A percentile compares a stretch with the other conserved stretches of the same genome.
Evolutionary conservation across 2,329 filamentous ascomycete species (phyloP).

Genomic region (Gyromitra esculenta): DNA sequence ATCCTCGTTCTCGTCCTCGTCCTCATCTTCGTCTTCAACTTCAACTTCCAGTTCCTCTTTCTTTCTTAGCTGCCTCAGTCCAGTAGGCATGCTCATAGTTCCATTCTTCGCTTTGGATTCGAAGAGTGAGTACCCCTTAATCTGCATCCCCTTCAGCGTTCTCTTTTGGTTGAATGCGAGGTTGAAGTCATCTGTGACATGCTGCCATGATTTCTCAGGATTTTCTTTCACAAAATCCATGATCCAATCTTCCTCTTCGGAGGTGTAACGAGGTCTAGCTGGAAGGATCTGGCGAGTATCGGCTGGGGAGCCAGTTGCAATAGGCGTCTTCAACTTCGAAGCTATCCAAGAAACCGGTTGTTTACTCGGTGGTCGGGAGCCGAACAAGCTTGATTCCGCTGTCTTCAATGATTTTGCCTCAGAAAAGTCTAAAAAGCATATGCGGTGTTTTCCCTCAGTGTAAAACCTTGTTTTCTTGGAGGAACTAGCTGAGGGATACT

Average conservation of each 20-base stretch:
- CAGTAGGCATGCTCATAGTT: constrained; percentile 29
- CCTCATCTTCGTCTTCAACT: constrained; percentile 3
- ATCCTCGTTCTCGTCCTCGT: constrained; percentile 13
- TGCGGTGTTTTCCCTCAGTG: constrained; percentile 30
- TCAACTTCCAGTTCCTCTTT: constrained; percentile 24
- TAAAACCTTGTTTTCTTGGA: constrained; percentile 35
- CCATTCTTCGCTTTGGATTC: constrained; percentile 37
- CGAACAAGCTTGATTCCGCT: not conserved
- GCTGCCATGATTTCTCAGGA: constrained; percentile 42
- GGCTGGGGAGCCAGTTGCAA: not conserved
- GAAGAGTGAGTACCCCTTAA: constrained; percentile 44
- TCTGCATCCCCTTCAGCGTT: constrained; percentile 46
- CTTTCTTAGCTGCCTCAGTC: constrained; percentile 36
- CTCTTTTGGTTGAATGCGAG: constrained; percentile 39
- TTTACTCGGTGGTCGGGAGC: not conserved
- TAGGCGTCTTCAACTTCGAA: not conserved
- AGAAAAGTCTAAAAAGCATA: constrained; percentile 44
- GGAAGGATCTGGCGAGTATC: constrained; percentile 34
- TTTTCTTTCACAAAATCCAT: constrained; percentile 40
- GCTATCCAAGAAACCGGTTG: not conserved
- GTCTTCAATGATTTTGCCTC: constrained; percentile 1
- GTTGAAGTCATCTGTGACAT: constrained; percentile 44
- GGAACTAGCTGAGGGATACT: not conserved
- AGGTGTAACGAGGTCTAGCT: constrained; percentile 37
- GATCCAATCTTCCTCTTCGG: constrained; percentile 46